Conservation (phyloP, 345 rosid species). For the Gossypium turneri region DNA sequence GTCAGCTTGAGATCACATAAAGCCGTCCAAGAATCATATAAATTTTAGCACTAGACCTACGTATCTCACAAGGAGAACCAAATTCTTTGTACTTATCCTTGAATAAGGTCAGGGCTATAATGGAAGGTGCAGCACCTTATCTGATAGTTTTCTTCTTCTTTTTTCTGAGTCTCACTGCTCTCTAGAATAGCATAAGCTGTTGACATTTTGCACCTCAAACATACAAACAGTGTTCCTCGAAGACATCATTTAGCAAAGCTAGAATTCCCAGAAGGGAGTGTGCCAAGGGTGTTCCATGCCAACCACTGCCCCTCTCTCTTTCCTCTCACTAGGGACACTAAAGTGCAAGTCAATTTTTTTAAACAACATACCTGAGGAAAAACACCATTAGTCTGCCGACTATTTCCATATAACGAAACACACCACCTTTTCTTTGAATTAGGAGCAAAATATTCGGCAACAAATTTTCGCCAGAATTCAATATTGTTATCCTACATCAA, state of each 20-base stretch:
- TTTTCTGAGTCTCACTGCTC: not conserved
- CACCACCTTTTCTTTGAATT: conserved; percentile 75
- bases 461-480: conserved; percentile 74
- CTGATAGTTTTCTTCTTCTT: not conserved
- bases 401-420: conserved; percentile 72
- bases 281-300: not conserved
- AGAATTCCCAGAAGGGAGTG: not conserved
- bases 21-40: not conserved
- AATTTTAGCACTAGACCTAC: not conserved
- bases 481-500: conserved; percentile 65
- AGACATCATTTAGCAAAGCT: not conserved
- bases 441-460: conserved; percentile 63
- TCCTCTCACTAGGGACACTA: not conserved
- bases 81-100: not conserved
- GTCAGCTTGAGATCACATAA: not conserved
- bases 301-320: not conserved
- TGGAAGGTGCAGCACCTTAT: not conserved
- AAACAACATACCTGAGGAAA: conserved; percentile 54
- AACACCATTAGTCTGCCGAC: conserved; percentile 67
- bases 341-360: not conserved
- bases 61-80: not conserved
- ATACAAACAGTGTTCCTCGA: not conserved
- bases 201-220: not conserved
- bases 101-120: not conserved
- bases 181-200: not conserved